Percentiles rank a stretch among this genome's conserved stretches.
Evolutionary conservation across 257 asterid species (phyloP).

Genomic region (Capsicum pubescens): DNA sequence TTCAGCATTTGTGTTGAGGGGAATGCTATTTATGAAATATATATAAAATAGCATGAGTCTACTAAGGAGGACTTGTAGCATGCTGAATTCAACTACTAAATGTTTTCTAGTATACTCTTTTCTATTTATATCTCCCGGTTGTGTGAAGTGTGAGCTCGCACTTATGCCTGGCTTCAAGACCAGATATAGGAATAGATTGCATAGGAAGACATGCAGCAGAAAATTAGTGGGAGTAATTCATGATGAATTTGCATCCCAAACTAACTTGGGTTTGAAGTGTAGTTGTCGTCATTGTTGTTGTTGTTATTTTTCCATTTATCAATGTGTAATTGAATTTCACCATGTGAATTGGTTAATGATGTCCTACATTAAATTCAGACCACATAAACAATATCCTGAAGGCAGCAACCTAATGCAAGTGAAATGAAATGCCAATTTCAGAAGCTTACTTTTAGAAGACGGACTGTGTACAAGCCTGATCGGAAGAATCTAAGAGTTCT

Average conservation of each 20-base stretch:
- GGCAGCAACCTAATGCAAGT: slow-evolving; percentile 5
- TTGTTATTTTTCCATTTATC: background rate
- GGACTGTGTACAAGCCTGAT: slow-evolving; percentile 71
- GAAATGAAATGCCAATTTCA: background rate
- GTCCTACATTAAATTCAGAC: background rate
- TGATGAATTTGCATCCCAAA: slow-evolving; percentile 6
- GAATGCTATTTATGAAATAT: background rate
- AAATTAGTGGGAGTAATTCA: background rate
- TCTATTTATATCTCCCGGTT: background rate
- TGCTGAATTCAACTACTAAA: background rate
- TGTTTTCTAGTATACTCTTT: background rate
- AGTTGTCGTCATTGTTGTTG: background rate
- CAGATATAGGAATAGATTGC: background rate
- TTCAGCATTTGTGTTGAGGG: slow-evolving; percentile 6
- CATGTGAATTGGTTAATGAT: background rate
- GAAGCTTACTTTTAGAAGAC: slow-evolving; percentile 71
- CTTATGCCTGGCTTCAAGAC: background rate
- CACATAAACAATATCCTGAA: background rate
- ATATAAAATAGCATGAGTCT: background rate
- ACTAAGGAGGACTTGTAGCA: background rate
- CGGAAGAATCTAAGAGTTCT: slow-evolving; percentile 86
- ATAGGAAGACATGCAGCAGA: background rate
- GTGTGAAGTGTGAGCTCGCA: background rate
- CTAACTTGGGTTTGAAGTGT: background rate
- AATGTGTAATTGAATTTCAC: slow-evolving; percentile 4